Base-by-base conservation (phyloP, 1,139 yeast species). In the Kurtzmaniella quercitrusa region DNA sequence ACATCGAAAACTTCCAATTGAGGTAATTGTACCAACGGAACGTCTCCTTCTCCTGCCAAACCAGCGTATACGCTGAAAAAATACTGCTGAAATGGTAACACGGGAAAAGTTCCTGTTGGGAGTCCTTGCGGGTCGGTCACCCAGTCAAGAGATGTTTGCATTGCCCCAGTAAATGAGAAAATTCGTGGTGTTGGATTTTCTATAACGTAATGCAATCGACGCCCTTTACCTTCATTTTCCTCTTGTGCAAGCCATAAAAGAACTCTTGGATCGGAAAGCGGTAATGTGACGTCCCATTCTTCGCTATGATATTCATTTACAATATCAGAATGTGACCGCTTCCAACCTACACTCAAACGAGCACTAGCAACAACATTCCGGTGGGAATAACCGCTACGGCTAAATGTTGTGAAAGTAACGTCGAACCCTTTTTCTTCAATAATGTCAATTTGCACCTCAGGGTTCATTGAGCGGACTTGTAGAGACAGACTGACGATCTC, bases 141-240 rank as follows among this genome's bases (percentile, higher is more conserved):
- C 36, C 59, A 45, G 0, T 49, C 54, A 30, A 58, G 61, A 8
- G 56, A 58, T 43, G 69, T 61, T 16, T 47, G 45, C 75, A 75
- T 70, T 17, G 53, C 57, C 16, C 50, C 72, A 6, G 84, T 69
- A 56, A 85, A 87, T 2, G 80, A 78, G 49, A 87, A 79, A 2
- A 82, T 72, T 43, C 84, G 68, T 3, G 84, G 74, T 0, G 94
- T 84, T 7, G 94, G 89, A 53, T 87, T 87, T 55, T 87, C 95
- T 40, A 87, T 56, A 42, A 74, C 70, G 54, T 79, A 86, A 7
- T 35, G 37, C 20, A 42, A 16, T 12, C 28, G 33, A 12, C 46
- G 51, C 12, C 50, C 51, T 7, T 41, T 43, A 1, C 50, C 48
- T 0, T 50, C 46, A 2, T 47, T 48, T 0, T 50, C 47, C 3